Evolutionary conservation across 305 asterid species (phyloP).

Genomic region (Coffea humblotiana): DNA sequence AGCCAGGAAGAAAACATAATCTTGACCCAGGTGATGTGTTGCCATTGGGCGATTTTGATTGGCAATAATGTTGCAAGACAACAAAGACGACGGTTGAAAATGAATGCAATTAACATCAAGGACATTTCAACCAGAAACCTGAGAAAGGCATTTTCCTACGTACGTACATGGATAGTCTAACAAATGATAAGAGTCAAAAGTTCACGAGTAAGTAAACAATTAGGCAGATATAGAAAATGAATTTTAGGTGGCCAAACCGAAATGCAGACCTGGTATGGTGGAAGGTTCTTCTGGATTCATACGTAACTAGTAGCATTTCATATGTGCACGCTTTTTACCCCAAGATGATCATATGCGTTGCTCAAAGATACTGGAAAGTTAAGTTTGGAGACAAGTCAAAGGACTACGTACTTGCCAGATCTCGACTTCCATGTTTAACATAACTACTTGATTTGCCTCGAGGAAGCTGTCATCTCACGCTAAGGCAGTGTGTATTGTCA

Average conservation of each 20-base stretch:
- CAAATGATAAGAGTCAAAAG: not conserved
- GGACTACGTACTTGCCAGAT: not conserved
- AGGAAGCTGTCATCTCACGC: not conserved
- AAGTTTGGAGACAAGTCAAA: too few species aligned
- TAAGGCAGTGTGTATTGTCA: not conserved
- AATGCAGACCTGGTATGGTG: not conserved
- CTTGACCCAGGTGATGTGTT: not conserved
- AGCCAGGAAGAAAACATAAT: not conserved
- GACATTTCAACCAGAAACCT: not conserved
- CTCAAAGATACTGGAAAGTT: not conserved
- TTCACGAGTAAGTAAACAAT: not conserved
- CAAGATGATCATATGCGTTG: not conserved
- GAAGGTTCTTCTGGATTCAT: constrained; percentile 1
- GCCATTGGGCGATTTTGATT: not conserved
- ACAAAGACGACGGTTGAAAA: not conserved
- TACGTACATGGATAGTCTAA: not conserved
- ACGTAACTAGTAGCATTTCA: not conserved
- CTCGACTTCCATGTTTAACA: not conserved
- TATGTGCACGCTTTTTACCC: not conserved
- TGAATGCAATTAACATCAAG: not conserved
- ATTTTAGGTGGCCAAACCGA: not conserved
- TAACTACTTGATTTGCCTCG: not conserved
- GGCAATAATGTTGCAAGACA: not conserved
- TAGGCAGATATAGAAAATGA: not conserved
- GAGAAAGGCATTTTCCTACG: not conserved